Evolutionary conservation across 352 stramenopile genomes (phyloP), one percentile per base, ranked within the genome.

Genomic region (Phytophthora cactorum): DNA sequence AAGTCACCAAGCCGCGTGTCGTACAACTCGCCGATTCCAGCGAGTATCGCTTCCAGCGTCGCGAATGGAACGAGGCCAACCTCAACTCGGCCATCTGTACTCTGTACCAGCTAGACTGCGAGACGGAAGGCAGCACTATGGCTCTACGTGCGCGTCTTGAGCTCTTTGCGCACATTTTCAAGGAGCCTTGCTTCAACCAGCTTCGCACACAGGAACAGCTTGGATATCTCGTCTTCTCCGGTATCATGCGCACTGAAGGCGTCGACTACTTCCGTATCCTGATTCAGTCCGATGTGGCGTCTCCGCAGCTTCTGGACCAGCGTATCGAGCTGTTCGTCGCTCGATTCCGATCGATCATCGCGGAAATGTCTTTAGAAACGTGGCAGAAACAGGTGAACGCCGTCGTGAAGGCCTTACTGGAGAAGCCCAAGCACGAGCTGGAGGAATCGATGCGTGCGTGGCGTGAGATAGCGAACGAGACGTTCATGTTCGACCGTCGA

Each of bases 191-290:
- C 61, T 98, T 97, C 74, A 92, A 97, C 71, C 85, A 97, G 55
- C 78, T 98, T n/a, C 88, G 93, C n/a, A 98, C 93, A 8, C 82
- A 96, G 66, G 91, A 98, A 69, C 92, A 97, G 67, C 81, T 98
- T 2, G 93, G 93, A 4, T 98, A 97, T 53, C 82, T 97, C 22
- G 90, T 97, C 9, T 95, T 91, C 51, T 90, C 74, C 1, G 81
- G 75, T 10, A 65, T 79, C 8, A 70, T 81, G 55, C 63, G 72
- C 17, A 71, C 73, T 0, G 71, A 88, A 44, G 81, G 82, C 39
- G 70, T 92, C 29, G 72, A 85, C 38, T 89, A 81, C 56, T 89
- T 93, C 61, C 84, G 83, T n/a, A 70, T 95, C 44, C 73, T 96
- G n/a, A 71, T 95, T 12, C 88, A 96, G 65, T 96, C 86, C 3